These are phyloP conservation scores for Sarocladiaceae sp. DNA, from an alignment of 2,329 filamentous ascomycete species.

Conservation along the genomic window DNA sequence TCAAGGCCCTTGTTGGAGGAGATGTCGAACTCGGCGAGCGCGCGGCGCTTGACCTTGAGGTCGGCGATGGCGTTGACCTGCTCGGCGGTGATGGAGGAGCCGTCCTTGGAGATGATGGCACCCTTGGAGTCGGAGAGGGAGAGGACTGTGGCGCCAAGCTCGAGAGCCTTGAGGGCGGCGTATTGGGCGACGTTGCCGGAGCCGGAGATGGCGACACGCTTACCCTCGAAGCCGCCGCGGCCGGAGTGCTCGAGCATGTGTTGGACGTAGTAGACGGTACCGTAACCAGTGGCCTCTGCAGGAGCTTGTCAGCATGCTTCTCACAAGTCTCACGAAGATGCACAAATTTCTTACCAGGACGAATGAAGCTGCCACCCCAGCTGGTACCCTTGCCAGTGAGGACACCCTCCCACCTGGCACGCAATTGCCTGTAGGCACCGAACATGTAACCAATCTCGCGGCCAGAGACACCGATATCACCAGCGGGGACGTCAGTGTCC, in stretches of 20 bases:
- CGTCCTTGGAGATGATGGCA: slow-evolving; percentile 68
- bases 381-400: slow-evolving; percentile 90
- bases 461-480: slow-evolving; percentile 90
- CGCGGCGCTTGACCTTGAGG: slow-evolving; percentile 83
- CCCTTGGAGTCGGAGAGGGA: slow-evolving; percentile 94
- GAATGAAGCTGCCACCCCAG: slow-evolving; percentile 93
- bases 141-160: slow-evolving; percentile 88
- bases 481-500: slow-evolving; percentile 92
- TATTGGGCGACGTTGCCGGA: slow-evolving; percentile 98
- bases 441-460: slow-evolving; percentile 95
- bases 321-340: neutral
- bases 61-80: slow-evolving; percentile 74
- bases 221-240: slow-evolving; percentile 80
- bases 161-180: slow-evolving; percentile 91
- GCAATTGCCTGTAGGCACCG: slow-evolving; percentile 83
- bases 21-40: slow-evolving; percentile 68
- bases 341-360: slow-evolving; percentile 50
- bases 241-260: slow-evolving; percentile 94
- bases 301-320: slow-evolving; percentile 9
- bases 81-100: slow-evolving; percentile 70
- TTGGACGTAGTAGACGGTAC: slow-evolving; percentile 92
- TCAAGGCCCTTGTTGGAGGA: slow-evolving; percentile 62
- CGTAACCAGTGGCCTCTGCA: slow-evolving; percentile 87
- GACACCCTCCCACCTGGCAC: slow-evolving; percentile 92
- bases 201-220: slow-evolving; percentile 92